These are phyloP conservation scores for Raphanus raphanistrum DNA, from an alignment of 345 rosid species.

Conservation along the genomic window DNA sequence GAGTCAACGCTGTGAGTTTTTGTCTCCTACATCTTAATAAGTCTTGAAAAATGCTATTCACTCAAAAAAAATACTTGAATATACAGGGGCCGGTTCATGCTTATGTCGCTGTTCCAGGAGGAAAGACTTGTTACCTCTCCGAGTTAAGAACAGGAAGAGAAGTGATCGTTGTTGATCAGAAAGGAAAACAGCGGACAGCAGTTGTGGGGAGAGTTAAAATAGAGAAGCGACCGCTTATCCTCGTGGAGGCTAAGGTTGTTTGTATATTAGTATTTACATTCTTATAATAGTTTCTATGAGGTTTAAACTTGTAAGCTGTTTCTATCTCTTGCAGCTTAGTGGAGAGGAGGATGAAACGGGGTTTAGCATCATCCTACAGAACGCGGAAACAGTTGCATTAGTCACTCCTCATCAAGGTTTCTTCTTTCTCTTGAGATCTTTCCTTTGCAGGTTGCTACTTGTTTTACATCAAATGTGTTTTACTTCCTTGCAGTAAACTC, in stretches of 20 bases:
- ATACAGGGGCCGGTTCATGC: slow-evolving; percentile 88
- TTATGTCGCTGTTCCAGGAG: slow-evolving; percentile 75
- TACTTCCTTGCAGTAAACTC: slow-evolving; percentile 46
- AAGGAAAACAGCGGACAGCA: slow-evolving; percentile 60
- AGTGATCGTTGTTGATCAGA: slow-evolving; percentile 63
- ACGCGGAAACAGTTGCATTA: slow-evolving; percentile 81
- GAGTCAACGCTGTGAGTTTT: slow-evolving; percentile 81
- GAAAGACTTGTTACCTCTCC: slow-evolving; percentile 82
- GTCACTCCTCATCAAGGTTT: slow-evolving; percentile 52
- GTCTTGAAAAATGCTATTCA: not conserved
- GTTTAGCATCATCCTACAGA: slow-evolving; percentile 71
- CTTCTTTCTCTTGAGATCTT: not conserved
- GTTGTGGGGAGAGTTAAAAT: slow-evolving; percentile 84
- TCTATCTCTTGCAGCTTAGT: slow-evolving; percentile 44
- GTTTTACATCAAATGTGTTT: not conserved
- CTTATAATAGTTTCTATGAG: not conserved
- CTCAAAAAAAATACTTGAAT: not conserved
- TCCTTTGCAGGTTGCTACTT: slow-evolving; percentile 8
- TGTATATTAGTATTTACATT: not conserved
- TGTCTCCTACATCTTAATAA: not conserved
- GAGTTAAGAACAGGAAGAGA: slow-evolving; percentile 80
- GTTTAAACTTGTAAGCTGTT: not conserved
- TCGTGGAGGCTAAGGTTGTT: slow-evolving; percentile 78
- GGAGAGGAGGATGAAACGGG: slow-evolving; percentile 40
- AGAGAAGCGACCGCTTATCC: slow-evolving; percentile 71